phyloP scores from a whole-genome alignment of 495 filamentous ascomycete genomes.

The Margaritispora aquatica region DNA sequence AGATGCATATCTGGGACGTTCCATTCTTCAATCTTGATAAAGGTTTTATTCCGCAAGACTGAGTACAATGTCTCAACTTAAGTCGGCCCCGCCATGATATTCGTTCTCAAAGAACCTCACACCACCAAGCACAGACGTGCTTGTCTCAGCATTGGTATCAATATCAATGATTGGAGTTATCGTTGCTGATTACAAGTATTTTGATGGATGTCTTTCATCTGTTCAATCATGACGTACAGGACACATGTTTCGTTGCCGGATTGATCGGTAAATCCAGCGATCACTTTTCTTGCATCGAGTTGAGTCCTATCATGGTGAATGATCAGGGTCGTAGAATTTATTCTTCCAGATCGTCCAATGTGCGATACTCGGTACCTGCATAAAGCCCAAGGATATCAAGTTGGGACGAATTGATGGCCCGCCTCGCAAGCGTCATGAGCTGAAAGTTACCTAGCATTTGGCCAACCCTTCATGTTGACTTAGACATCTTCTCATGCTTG shows the following conservation, averaged over 20 bases:
- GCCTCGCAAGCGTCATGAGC: too few species aligned
- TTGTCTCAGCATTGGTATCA: too few species aligned
- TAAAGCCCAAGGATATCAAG: too few species aligned
- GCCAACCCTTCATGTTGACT: neutral
- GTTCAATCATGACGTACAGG: neutral
- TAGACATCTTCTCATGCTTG: neutral
- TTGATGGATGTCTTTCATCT: neutral
- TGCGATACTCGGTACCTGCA: neutral
- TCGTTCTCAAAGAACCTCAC: too few species aligned
- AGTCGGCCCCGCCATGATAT: too few species aligned
- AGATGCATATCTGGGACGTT: too few species aligned
- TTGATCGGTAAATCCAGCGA: neutral
- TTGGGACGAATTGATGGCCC: too few species aligned
- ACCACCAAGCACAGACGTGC: too few species aligned
- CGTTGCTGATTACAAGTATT: neutral
- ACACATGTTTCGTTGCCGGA: neutral
- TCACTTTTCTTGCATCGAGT: neutral
- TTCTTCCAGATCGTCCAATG: neutral
- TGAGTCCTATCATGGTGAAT: neutral
- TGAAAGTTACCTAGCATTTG: too few species aligned
- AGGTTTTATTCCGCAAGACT: too few species aligned
- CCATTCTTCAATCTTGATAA: too few species aligned
- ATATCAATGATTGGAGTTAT: neutral
- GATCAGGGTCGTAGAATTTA: neutral
- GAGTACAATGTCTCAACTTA: too few species aligned